A percentile compares a stretch with the other conserved stretches of the same genome.
Conservation (phyloP, 2,329 filamentous ascomycete genomes). For the Apiospora aurea region DNA sequence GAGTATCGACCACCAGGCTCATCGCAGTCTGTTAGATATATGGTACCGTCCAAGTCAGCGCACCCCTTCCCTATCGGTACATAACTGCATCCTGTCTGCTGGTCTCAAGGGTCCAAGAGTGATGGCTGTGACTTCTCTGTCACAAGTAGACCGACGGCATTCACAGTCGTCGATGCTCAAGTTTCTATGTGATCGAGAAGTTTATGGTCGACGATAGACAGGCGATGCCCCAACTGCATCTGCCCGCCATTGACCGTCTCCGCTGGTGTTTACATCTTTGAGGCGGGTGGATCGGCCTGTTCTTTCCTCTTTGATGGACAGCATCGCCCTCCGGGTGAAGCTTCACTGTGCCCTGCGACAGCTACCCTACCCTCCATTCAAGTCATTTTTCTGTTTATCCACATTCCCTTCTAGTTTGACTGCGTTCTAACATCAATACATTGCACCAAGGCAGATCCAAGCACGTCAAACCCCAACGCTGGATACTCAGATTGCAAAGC, state of each 20-base stretch:
- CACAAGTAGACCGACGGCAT: too few relatives aligned
- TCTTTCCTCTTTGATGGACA: not conserved
- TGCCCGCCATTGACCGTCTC: not conserved
- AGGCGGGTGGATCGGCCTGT: not conserved
- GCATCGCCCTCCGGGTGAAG: not conserved
- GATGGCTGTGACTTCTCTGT: too few relatives aligned
- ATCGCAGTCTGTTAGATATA: not conserved
- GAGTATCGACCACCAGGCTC: not conserved
- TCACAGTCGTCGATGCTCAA: not conserved
- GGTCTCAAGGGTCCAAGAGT: too few relatives aligned
- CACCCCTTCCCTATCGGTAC: not conserved
- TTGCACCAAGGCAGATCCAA: not conserved
- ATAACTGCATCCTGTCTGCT: not conserved
- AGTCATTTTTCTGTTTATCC: not conserved
- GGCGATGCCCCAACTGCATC: not conserved
- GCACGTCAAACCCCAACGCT: not conserved
- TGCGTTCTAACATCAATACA: not conserved
- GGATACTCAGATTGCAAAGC: not conserved
- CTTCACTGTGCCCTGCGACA: not conserved
- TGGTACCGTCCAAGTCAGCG: not conserved
- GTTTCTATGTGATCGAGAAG: not conserved
- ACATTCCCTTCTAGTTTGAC: not conserved
- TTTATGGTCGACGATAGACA: not conserved
- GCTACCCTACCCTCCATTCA: not conserved
- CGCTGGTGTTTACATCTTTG: not conserved